Conservation (phyloP, 2,329 filamentous ascomycete genomes). For the Ophiocordyceps camponoti-floridani region DNA sequence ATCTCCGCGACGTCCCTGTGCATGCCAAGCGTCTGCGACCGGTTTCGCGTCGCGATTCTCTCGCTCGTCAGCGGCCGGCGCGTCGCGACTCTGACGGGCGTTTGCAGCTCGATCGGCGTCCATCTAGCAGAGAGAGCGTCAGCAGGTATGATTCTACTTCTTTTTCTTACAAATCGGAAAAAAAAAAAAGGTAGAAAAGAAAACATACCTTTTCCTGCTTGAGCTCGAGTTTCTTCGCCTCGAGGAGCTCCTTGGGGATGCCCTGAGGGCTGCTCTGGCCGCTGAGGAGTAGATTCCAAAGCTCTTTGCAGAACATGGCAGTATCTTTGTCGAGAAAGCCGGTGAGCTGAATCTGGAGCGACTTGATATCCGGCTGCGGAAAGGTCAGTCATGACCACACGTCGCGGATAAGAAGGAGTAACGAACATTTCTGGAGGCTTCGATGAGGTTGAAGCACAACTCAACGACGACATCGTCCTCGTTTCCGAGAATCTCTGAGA, state of each 20-base stretch:
- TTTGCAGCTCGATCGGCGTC: conserved; percentile 63
- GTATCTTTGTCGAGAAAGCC: conserved; percentile 93
- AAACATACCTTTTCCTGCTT: conserved; percentile 73
- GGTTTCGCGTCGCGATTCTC: conserved; percentile 38
- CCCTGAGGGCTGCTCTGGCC: conserved; percentile 78
- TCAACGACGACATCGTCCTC: conserved; percentile 96
- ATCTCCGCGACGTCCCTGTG: conserved; percentile 33
- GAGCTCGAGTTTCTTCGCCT: conserved; percentile 89
- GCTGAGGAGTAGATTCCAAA: conserved; percentile 84
- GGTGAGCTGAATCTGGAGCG: conserved; percentile 82
- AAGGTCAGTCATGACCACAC: conserved; percentile 7
- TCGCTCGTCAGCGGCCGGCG: conserved; percentile 48
- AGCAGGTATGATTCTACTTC: background rate
- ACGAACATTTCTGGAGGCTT: conserved; percentile 54
- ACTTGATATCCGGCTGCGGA: conserved; percentile 78
- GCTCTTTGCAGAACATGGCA: conserved; percentile 71
- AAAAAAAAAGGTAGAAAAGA: too few relatives aligned
- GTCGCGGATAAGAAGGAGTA: background rate
- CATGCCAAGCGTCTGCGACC: conserved; percentile 34
- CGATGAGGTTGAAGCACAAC: conserved; percentile 52
- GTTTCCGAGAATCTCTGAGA: conserved; percentile 72
- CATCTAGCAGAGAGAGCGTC: conserved; percentile 29
- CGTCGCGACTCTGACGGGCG: conserved; percentile 47
- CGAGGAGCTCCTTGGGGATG: conserved; percentile 82
- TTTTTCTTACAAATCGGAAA: too few relatives aligned